These are phyloP conservation scores for Mortierella sp. DNA, from an alignment of 371 early-diverging fungal species.

Conservation along the genomic window DNA sequence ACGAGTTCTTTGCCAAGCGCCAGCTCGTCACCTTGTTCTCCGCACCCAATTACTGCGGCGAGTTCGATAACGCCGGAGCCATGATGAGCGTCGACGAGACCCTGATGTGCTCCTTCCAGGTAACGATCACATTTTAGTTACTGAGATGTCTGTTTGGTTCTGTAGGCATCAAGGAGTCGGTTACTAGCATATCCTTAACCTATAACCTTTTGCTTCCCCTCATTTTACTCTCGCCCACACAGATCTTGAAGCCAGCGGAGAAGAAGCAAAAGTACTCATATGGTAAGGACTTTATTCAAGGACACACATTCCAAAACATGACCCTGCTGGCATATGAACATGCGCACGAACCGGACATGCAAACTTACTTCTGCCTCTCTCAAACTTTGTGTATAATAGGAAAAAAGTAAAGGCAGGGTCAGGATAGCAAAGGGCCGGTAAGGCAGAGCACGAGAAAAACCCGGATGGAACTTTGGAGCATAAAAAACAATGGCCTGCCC, in stretches of 20 bases:
- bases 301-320: background rate
- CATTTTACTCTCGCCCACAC: background rate
- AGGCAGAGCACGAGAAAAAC: background rate
- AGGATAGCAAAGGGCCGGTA: background rate
- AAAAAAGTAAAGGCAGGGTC: conserved; percentile 11
- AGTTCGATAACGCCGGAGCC: conserved; percentile 97
- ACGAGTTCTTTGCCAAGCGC: conserved; percentile 95
- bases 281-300: conserved; percentile 61
- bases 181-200: background rate
- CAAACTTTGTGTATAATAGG: background rate
- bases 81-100: conserved; percentile 98
- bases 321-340: background rate
- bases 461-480: background rate
- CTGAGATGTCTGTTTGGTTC: background rate
- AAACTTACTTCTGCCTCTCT: background rate
- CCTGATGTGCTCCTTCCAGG: conserved; percentile 90
- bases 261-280: conserved; percentile 82
- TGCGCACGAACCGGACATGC: background rate
- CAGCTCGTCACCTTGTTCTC: conserved; percentile 96
- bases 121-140: conserved; percentile 29
- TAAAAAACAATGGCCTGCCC: background rate
- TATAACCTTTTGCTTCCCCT: background rate
- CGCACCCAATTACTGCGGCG: conserved; percentile 97
- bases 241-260: conserved; percentile 64
- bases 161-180: background rate